A percentile compares a stretch with the other conserved stretches of the same genome.
Evolutionary conservation across 768 basidiomycete species (phyloP).

Genomic region (Lenzites betulinus): DNA sequence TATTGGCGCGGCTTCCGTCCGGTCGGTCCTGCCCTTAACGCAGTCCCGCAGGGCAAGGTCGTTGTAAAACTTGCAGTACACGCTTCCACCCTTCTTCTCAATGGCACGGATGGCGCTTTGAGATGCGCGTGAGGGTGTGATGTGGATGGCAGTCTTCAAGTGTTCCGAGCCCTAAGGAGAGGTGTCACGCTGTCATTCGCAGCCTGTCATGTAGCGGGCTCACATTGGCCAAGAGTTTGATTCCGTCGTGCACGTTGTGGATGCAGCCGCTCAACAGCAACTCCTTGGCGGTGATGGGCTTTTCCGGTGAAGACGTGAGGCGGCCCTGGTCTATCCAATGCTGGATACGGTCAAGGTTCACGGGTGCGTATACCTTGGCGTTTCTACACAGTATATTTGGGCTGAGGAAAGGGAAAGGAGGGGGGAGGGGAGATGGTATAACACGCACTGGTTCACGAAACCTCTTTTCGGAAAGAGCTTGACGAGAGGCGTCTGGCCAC

Average conservation of each 20-base stretch:
- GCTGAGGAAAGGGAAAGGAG: neutral
- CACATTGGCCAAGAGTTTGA: conserved; percentile 89
- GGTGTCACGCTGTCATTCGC: neutral
- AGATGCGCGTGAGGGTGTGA: conserved; percentile 84
- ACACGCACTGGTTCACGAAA: conserved; percentile 85
- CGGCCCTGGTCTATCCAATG: conserved; percentile 89
- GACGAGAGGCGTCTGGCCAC: conserved; percentile 94
- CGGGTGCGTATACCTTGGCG: conserved; percentile 72
- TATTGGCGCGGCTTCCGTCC: conserved; percentile 77
- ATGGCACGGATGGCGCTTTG: conserved; percentile 84
- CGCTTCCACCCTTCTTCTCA: conserved; percentile 76
- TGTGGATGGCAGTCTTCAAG: conserved; percentile 71
- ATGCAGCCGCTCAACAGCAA: conserved; percentile 85
- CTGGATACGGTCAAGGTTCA: conserved; percentile 88
- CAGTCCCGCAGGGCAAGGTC: conserved; percentile 78
- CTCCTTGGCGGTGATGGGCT: conserved; percentile 87
- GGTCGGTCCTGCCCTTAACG: conserved; percentile 70
- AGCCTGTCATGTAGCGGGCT: conserved; percentile 24
- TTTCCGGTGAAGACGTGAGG: conserved; percentile 71
- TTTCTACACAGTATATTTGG: conserved; percentile 48
- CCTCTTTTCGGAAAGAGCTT: conserved; percentile 92
- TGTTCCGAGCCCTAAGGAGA: conserved; percentile 59
- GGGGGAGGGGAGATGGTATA: neutral
- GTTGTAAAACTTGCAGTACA: conserved; percentile 93
- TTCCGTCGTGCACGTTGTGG: conserved; percentile 85